phyloP scores from a whole-genome alignment of 164 flowering plant genomes.

The Liquidambar formosana region DNA sequence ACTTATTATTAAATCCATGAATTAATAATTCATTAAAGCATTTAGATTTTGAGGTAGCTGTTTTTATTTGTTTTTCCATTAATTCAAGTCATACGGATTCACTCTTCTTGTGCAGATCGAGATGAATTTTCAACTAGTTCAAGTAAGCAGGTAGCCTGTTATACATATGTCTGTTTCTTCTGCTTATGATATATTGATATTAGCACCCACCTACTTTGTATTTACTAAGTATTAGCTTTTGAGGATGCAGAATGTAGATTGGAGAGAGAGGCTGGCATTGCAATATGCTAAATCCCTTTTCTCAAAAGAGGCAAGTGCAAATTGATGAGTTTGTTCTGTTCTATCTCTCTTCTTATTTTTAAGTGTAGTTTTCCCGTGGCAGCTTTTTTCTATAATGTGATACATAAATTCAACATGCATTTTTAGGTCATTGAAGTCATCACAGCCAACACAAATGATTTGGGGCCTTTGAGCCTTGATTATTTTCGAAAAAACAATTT shows the following conservation, averaged over 20 bases:
- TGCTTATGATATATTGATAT: background rate
- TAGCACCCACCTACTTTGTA: background rate
- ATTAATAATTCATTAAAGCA: background rate
- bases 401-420: background rate
- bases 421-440: conserved; percentile 72
- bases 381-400: background rate
- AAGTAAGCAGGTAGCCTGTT: conserved; percentile 41
- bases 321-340: background rate
- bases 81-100: background rate
- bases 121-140: conserved; percentile 26
- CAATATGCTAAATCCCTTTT: conserved; percentile 64
- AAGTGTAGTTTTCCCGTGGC: background rate
- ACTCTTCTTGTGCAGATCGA: conserved; percentile 37
- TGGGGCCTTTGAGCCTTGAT: conserved; percentile 84
- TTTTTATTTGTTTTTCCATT: background rate
- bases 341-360: background rate
- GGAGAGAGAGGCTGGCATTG: conserved; percentile 75
- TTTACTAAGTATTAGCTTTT: conserved; percentile 1
- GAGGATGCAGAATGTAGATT: conserved; percentile 54
- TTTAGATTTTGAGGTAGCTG: background rate
- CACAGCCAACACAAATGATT: conserved; percentile 55
- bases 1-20: background rate
- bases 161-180: conserved; percentile 3
- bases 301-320: conserved; percentile 68
- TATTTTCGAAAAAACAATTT: conserved; percentile 48